A percentile compares a stretch with the other conserved stretches of the same genome.
Evolutionary conservation across 2,329 filamentous ascomycete species (phyloP).

Genomic region (Graphiopsis chlorocephala): DNA sequence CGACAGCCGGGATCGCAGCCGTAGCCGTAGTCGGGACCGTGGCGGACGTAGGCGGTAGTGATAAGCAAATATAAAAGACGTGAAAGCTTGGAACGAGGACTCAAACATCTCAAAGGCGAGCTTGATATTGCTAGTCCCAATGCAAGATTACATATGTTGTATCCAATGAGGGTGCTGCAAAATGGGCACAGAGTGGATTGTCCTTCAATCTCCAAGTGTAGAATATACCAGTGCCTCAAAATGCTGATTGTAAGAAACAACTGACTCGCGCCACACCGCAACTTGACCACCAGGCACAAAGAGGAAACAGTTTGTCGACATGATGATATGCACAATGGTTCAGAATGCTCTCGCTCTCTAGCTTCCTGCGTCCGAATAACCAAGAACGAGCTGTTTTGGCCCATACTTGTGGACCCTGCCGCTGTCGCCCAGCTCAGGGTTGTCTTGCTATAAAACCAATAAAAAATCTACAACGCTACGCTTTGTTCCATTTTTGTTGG

Average conservation of each 20-base stretch:
- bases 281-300: neutral
- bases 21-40: slow-evolving; percentile 26
- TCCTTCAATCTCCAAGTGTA: neutral
- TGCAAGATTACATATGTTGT: neutral
- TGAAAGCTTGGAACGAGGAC: neutral
- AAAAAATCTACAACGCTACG: neutral
- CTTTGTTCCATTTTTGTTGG: neutral
- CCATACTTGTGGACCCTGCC: neutral
- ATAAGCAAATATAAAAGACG: neutral
- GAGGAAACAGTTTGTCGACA: neutral
- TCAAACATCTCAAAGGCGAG: neutral
- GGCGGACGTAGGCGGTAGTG: slow-evolving; percentile 26
- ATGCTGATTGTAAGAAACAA: neutral
- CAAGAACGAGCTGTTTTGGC: neutral
- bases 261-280: slow-evolving; percentile 3
- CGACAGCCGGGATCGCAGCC: slow-evolving; percentile 22
- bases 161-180: neutral
- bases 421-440: neutral
- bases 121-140: neutral
- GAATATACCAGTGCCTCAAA: neutral
- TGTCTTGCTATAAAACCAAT: neutral
- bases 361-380: neutral
- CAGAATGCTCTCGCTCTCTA: neutral
- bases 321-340: slow-evolving; percentile 10
- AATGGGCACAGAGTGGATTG: neutral